Evolutionary conservation across 73 alveolate species (phyloP), one percentile per base, ranked within the genome.

Genomic region (Symbiodinium pilosum): DNA sequence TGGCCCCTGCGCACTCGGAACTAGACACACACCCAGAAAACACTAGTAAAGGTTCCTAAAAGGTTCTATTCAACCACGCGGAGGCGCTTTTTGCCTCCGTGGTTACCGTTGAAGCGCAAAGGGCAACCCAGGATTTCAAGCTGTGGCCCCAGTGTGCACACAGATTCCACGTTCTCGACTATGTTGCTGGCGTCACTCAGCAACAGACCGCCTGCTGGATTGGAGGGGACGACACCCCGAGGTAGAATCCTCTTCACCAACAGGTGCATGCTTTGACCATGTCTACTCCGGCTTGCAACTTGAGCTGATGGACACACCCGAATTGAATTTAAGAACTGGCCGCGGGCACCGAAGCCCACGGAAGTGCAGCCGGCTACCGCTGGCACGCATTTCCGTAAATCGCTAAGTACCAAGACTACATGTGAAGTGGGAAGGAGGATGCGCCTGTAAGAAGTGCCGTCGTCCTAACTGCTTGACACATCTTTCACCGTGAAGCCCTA

Each of bases 221-320:
- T 26, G 28, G 77, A 2, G 77, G 28, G 77, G 3, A 26, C 16
- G 7, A 28, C 38, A 36, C 40, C 77, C 77, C 77, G 77, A 64
- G 77, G 77, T 16, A 32, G 7, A 18, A 21, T 64, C 32, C 38
- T 28, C 28, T 18, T 36, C 77, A 36, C 77, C 77, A 64, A 64
- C 77, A 64, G 77, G 77, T 64, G 32, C 77, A 2, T 64, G 77
- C 77, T 16, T 56, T 56, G n/a, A 64, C 32, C 36, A 24, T 28
- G 77, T 64, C 77, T 64, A 64, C 77, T 64, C 38, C 77, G 36
- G 77, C 77, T 64, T 64, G 77, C 38, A 64, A 64, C 77, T 64
- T 64, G 77, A 64, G 77, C 77, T 64, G 77, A 64, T 64, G 77
- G 77, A 64, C 77, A 47, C 14, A n/a, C n/a, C 38, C 5, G 77